phyloP scores from a whole-genome alignment of 2,329 filamentous ascomycete genomes.

The Exserohilum turcica region DNA sequence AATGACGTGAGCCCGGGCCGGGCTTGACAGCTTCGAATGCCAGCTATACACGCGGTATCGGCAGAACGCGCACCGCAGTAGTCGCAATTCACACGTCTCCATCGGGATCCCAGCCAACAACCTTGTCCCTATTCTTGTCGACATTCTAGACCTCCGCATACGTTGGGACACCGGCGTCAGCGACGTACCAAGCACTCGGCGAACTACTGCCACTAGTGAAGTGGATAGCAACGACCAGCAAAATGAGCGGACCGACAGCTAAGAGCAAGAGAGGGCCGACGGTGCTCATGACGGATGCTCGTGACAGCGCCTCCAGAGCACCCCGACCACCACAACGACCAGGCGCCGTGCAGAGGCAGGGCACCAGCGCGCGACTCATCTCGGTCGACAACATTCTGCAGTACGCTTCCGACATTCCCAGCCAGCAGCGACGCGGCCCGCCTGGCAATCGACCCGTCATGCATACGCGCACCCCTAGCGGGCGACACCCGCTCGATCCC shows the following conservation, averaged over 20 bases:
- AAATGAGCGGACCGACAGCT: slow-evolving; percentile 41
- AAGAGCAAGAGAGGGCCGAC: slow-evolving; percentile 49
- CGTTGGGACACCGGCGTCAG: neutral
- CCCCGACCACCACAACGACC: slow-evolving; percentile 31
- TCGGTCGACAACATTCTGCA: slow-evolving; percentile 93
- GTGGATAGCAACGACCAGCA: slow-evolving; percentile 17
- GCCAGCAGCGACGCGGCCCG: slow-evolving; percentile 81
- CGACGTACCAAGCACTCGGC: neutral
- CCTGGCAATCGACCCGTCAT: slow-evolving; percentile 59
- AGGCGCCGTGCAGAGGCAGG: slow-evolving; percentile 42
- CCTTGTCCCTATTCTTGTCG: neutral
- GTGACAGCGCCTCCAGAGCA: slow-evolving; percentile 51
- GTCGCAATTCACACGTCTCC: neutral
- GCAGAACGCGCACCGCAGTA: slow-evolving; percentile 5
- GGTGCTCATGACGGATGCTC: slow-evolving; percentile 60
- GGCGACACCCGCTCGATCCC: slow-evolving; percentile 59
- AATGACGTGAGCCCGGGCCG: slow-evolving; percentile 26
- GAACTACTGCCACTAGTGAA: slow-evolving; percentile 12
- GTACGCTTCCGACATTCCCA: slow-evolving; percentile 92
- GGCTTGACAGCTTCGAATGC: slow-evolving; percentile 14
- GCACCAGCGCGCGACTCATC: slow-evolving; percentile 64
- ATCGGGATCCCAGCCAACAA: neutral
- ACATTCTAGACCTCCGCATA: neutral
- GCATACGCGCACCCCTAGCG: slow-evolving; percentile 55
- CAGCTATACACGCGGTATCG: slow-evolving; percentile 1